Evolutionary conservation across 148 eudicot genomes (phyloP), one percentile per base, ranked within the genome.

Genomic region (Vaccinium corymbosum): DNA sequence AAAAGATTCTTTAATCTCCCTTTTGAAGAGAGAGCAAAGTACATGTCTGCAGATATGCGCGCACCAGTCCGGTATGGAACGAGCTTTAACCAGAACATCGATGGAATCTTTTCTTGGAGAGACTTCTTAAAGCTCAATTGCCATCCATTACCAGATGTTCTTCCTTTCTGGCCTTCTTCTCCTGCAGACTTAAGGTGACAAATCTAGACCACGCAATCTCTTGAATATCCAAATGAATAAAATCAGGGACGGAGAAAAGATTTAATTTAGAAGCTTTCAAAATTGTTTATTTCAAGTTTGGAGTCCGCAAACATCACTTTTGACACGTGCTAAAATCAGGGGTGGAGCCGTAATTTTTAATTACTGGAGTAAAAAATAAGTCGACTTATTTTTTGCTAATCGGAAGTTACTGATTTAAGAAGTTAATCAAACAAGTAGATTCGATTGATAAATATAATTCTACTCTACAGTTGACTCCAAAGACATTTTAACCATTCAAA

Each of bases 11-110:
- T 93, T 48, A 98, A 91, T 90, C 92, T 89, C 35, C 90, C 98
- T 0, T 91, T 86, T 13, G 90, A 89, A 29, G 94, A 91, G 59
- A 88, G 96, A 76, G 85, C 70, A 72, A 89, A 86, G 50, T 88
- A 91, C 85, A 95, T 95, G 98, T 86, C 92, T 9, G 11, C 86
- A 0, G 91, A 94, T 81, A 82, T 94, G 91, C 78, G 76, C 48
- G 85, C 95, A 1, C 91, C 93, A 14, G 95, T 92, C 55, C 86
- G 98, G 50, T 95, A 89, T 51, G 98, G 98, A 81, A 95, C 98
- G 7, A 95, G 98, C 89, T 94, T 89, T 70, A 95, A 93, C 86
- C 98, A 95, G 89, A 92, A 83, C 61, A 93, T 86, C 22, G 98
- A 95, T 78, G 89, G 89, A 10, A 89, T 92, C 16, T 95, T 89